Evolutionary conservation across 768 basidiomycete genomes (phyloP), one percentile per base, ranked within the genome.

Genomic region (Hortiboletus flavorubellus): DNA sequence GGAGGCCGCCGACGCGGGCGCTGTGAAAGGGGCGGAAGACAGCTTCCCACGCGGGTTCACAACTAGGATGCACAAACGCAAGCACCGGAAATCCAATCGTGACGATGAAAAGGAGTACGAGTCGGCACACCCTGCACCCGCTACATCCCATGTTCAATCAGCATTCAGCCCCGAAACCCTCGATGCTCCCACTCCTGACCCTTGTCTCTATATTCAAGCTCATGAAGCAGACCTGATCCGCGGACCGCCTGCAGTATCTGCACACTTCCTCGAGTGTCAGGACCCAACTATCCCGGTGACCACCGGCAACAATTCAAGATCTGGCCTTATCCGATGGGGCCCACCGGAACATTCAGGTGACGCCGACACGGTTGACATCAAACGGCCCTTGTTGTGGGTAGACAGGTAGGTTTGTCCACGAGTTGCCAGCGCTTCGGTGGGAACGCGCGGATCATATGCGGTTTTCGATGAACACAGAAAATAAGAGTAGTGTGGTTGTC

Each of bases 161-260:
- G 21, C 47, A 7, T 23, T 34, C 30, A 39, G 34, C 31, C 9
- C 41, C 2, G 59, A 51, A 14, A 33, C 18, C 21, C n/a, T 26
- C 11, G 61, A 61, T 41, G 16, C 9, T 4, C 14, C 44, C 4
- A 15, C 43, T 14, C 43, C 38, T 4, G 71, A 75, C 46, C 62
- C 70, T 35, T 63, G 62, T 30, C 71, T 84, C 4, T 80, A 75
- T 56, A 72, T 92, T 34, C 83, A 85, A 60, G 92, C 89, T 0
- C 79, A 91, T 65, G 92, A 94, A 70, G 88, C 89, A 5, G 84
- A 88, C 46, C 71, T 94, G 21, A 67, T 85, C 5, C 79, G 79
- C 16, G 83, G 86, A 2, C 73, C 80, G 0, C 68, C 71, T 16
- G 81, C 80, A 2, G 59, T 58, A 4, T 58, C 68, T 9, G 73